These are phyloP conservation scores for Sonneratia alba DNA, from an alignment of 345 rosid species.

Conservation along the genomic window DNA sequence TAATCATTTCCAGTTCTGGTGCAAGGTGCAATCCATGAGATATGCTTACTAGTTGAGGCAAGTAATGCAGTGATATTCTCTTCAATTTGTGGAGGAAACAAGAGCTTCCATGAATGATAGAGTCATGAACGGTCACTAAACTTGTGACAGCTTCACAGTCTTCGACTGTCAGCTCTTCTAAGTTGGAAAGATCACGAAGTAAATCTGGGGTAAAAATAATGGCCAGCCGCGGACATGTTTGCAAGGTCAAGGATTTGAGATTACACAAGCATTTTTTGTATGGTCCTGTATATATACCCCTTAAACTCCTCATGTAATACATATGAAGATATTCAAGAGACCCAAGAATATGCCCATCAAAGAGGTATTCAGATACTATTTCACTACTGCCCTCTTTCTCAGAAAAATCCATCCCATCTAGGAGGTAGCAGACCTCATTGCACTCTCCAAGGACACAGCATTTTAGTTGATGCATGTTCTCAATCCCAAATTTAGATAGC, in stretches of 20 bases:
- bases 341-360: background rate
- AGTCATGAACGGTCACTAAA: background rate
- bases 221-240: slow-evolving; percentile 1
- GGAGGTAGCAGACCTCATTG: slow-evolving; percentile 10
- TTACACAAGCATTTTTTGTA: background rate
- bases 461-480: slow-evolving; percentile 14
- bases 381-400: background rate
- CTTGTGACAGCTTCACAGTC: background rate
- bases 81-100: slow-evolving; percentile 8
- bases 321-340: slow-evolving; percentile 13
- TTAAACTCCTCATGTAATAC: slow-evolving; percentile 9
- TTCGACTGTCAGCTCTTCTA: slow-evolving; percentile 9
- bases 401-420: slow-evolving; percentile 2
- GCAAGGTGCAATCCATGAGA: slow-evolving; percentile 7
- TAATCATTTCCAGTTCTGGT: slow-evolving; percentile 7
- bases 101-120: background rate
- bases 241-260: slow-evolving; percentile 9
- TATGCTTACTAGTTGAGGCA: slow-evolving; percentile 9
- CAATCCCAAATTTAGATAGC: slow-evolving; percentile 15
- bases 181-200: background rate
- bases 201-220: slow-evolving; percentile 8
- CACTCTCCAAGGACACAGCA: slow-evolving; percentile 24
- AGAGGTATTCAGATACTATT: background rate
- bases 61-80: slow-evolving; percentile 2
- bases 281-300: background rate